Base-by-base conservation (phyloP, 805 yeast species). In the Sugiyamaella chiloensis region DNA sequence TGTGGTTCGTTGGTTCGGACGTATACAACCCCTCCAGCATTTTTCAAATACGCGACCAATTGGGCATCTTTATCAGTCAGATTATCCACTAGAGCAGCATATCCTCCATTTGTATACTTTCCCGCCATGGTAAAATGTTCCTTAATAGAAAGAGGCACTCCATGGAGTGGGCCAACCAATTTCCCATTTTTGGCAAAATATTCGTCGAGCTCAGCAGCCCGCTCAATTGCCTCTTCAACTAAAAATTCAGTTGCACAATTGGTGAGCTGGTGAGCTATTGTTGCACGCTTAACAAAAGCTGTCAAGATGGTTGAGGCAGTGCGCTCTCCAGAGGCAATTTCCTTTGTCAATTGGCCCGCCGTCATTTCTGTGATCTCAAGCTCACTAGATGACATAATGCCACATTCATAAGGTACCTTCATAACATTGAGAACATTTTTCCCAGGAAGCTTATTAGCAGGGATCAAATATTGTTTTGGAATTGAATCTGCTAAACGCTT, bases 101-200 rank as follows among this genome's bases (percentile, higher is more conserved):
- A 11, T 11, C 36, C 36, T 16, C 9, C 7, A 6, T 11, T 14
- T 11, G 17, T n/a, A 31, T 31, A 11, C 6, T 6, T 31, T 31
- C 36, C 36, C 14, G n/a, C 17, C 7, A 31, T n/a, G 14, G n/a
- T n/a, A 11, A 31, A 8, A 6, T n/a, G 7, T 49, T 76, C 81
- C 57, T 81, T 81, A 44, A 81, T 67, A 0, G 85, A 79, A 24
- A 81, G 66, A 2, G 87, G 87, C 26, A 81, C 64, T 2, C 87
- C 87, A 55, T 81, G 86, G 40, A 81, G 70, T 1, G 85, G 81
- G 24, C 86, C 86, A 30, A 76, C 58, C 1, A 73, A 63, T 52
- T 31, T 11, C 7, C 81, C 82, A 37, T 73, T 63, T 35, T 69
- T 53, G 43, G 60, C 62, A 49, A 54, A 76, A 58, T 73, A 72